Percentiles rank a stretch among this genome's conserved stretches.
Conservation (phyloP, 2,329 filamentous ascomycete genomes). For the Trichoderma sp. region DNA sequence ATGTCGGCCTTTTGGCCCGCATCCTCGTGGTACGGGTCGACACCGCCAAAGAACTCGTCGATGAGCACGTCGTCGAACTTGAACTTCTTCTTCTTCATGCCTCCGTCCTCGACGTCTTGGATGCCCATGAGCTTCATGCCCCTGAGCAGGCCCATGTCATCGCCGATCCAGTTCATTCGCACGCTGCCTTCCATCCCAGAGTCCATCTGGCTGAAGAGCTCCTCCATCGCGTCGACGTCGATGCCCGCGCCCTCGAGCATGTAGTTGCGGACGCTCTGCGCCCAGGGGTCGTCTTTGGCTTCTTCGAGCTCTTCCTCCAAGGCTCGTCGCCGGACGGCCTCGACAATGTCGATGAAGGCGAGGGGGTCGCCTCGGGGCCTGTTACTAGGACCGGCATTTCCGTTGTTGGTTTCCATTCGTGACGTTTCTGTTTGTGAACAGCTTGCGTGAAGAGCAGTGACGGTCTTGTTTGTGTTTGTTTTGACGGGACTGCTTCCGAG, state of each 20-base stretch:
- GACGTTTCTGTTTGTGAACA: not conserved
- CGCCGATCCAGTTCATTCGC: not conserved
- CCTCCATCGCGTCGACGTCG: conserved; percentile 4
- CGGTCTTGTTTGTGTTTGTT: not conserved
- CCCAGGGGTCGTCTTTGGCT: conserved; percentile 5
- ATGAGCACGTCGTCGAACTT: conserved; percentile 37
- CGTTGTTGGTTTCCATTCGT: conserved; percentile 24
- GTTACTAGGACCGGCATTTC: conserved; percentile 21
- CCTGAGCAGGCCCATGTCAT: conserved; percentile 18
- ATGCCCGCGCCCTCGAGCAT: conserved; percentile 12
- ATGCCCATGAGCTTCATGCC: conserved; percentile 26
- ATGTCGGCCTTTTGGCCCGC: conserved; percentile 26
- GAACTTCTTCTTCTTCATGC: conserved; percentile 35
- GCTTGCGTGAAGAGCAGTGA: not conserved
- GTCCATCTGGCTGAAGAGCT: not conserved
- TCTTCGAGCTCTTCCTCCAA: conserved; percentile 29
- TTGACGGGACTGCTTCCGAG: too few species aligned
- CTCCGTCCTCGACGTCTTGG: conserved; percentile 26
- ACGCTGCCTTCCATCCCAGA: not conserved
- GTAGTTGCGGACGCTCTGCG: not conserved
- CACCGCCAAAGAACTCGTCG: conserved; percentile 37
- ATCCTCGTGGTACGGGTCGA: conserved; percentile 36
- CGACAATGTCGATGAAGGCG: conserved; percentile 31
- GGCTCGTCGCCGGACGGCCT: conserved; percentile 33
- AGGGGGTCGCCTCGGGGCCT: not conserved